phyloP scores from a whole-genome alignment of 2,329 filamentous ascomycete genomes.

The Aureobasidium namibiae region DNA sequence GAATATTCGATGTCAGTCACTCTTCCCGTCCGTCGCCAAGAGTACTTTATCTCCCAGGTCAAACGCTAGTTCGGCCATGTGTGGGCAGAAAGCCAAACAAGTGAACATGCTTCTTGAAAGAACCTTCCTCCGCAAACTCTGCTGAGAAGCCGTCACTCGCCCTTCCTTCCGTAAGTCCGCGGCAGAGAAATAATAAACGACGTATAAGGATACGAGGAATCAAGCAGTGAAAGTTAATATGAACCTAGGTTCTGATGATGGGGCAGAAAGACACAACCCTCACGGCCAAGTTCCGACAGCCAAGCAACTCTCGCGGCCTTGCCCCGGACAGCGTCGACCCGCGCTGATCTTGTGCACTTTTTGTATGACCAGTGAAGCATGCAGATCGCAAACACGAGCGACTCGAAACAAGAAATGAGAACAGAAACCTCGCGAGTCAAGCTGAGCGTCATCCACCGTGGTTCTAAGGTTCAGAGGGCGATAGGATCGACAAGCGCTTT shows the following conservation, averaged over 20 bases:
- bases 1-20: neutral
- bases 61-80: neutral
- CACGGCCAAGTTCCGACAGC: too few relatives aligned
- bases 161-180: neutral
- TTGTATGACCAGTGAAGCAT: neutral
- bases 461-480: too few relatives aligned
- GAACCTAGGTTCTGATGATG: too few relatives aligned
- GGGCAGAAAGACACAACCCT: too few relatives aligned
- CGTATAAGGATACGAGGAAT: neutral
- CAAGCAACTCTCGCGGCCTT: neutral
- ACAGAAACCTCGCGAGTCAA: neutral
- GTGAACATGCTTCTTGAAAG: neutral
- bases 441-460: too few relatives aligned
- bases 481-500: too few relatives aligned
- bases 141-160: neutral
- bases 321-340: neutral
- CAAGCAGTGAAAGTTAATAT: neutral
- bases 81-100: neutral
- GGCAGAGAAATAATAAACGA: neutral
- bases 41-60: neutral
- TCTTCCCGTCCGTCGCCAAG: neutral
- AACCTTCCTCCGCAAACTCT: neutral
- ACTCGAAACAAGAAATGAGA: neutral
- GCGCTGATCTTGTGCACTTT: neutral
- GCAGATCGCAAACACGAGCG: neutral